A percentile compares a stretch with the other conserved stretches of the same genome.
Conservation (phyloP, 768 basidiomycete species). For the Daedaleopsis nitida region DNA sequence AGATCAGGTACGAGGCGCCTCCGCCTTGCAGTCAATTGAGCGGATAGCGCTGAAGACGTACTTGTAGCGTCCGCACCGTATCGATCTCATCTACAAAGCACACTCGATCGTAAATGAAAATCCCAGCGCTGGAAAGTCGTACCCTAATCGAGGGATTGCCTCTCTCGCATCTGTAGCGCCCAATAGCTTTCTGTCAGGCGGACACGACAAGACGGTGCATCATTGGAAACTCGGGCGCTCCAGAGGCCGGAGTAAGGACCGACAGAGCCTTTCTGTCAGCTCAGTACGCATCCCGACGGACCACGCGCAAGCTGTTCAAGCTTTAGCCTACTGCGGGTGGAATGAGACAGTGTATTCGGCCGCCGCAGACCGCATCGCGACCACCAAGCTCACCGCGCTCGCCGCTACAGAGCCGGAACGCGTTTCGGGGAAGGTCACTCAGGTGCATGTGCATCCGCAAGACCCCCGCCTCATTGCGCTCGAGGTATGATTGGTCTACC, state of each 20-base stretch:
- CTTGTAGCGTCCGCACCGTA: slow-evolving; percentile 18
- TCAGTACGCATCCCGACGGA: slow-evolving; percentile 32
- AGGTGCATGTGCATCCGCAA: slow-evolving; percentile 50
- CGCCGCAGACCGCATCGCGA: slow-evolving; percentile 36
- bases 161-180: slow-evolving; percentile 43
- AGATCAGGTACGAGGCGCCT: slow-evolving; percentile 23
- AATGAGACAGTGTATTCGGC: slow-evolving; percentile 40
- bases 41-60: slow-evolving; percentile 7
- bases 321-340: slow-evolving; percentile 41
- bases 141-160: slow-evolving; percentile 37
- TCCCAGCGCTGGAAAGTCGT: slow-evolving; percentile 17
- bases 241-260: background rate
- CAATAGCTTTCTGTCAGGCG: slow-evolving; percentile 49
- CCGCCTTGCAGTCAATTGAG: background rate
- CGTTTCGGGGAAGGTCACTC: slow-evolving; percentile 42
- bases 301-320: slow-evolving; percentile 34
- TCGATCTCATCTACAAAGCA: slow-evolving; percentile 24
- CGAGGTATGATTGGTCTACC: slow-evolving; percentile 39
- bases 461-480: slow-evolving; percentile 41
- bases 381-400: slow-evolving; percentile 41
- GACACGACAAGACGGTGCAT: slow-evolving; percentile 46
- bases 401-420: slow-evolving; percentile 31
- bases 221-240: slow-evolving; percentile 38
- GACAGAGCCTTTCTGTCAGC: slow-evolving; percentile 22
- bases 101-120: slow-evolving; percentile 32